Conservation (phyloP, 2,329 filamentous ascomycete species). For the Myriosclerotinia duriaeana region DNA sequence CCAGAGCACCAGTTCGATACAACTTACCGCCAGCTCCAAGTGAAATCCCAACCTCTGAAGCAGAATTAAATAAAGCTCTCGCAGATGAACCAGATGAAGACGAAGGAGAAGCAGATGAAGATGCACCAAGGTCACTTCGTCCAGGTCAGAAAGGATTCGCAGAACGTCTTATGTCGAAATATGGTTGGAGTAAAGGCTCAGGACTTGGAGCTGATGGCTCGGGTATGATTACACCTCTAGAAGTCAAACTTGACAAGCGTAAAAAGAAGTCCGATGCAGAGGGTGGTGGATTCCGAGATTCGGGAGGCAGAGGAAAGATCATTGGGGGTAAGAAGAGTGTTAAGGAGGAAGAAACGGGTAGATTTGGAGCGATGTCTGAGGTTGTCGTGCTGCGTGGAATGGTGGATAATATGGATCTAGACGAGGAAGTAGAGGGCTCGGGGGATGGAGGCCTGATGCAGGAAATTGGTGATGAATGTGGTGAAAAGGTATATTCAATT, state of each 20-base stretch:
- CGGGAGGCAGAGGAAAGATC: slow-evolving; percentile 72
- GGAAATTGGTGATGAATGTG: slow-evolving; percentile 93
- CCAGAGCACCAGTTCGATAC: slow-evolving; percentile 76
- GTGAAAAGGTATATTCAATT: slow-evolving; percentile 61
- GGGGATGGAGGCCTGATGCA: slow-evolving; percentile 71
- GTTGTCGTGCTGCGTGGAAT: slow-evolving; percentile 83
- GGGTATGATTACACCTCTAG: slow-evolving; percentile 82
- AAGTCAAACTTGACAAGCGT: slow-evolving; percentile 80
- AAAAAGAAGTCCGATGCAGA: slow-evolving; percentile 77
- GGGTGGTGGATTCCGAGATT: slow-evolving; percentile 71
- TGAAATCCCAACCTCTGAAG: slow-evolving; percentile 53
- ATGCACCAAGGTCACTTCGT: slow-evolving; percentile 57
- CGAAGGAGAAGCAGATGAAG: slow-evolving; percentile 38
- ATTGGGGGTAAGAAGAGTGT: slow-evolving; percentile 64
- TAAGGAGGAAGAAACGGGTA: slow-evolving; percentile 48
- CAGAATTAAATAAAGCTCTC: slow-evolving; percentile 50
- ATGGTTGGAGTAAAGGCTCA: slow-evolving; percentile 86
- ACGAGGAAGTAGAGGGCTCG: slow-evolving; percentile 67
- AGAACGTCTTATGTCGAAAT: slow-evolving; percentile 84
- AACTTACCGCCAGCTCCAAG: slow-evolving; percentile 52
- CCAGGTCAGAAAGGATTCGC: slow-evolving; percentile 85
- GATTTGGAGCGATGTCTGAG: slow-evolving; percentile 72
- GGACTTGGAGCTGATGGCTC: slow-evolving; percentile 80
- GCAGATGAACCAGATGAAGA: slow-evolving; percentile 43
- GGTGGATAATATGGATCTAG: slow-evolving; percentile 80